Base-by-base conservation (phyloP, 441 rosid genomes). In the Caryocar brasiliense region DNA sequence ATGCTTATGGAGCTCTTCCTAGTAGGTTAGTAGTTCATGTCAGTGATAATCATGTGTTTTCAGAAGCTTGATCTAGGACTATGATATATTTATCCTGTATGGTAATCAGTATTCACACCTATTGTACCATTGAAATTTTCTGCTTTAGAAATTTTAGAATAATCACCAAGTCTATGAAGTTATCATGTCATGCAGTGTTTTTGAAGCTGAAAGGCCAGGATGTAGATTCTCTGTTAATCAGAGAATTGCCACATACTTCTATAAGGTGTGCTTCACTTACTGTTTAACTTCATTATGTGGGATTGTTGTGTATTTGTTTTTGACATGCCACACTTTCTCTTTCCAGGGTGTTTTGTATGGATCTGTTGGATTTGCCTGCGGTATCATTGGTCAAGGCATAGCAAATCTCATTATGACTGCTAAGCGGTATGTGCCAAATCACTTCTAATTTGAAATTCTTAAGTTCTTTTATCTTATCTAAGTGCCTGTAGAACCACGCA, bases 341-440 rank as follows among this genome's bases (percentile, higher is more conserved):
- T 19, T 66, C 25, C 79, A 82, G 93, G 93, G 93, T 44, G 36
- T 83, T 40, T 54, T 86, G 61, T 79, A 86, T 66, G 93, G 81
- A 51, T 63, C 83, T 2, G 92, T 81, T 59, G 92, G 95, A 21
- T 86, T 86, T 79, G 80, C 67, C 51, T 86, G 95, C 47, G 95
- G 93, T 45, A 73, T 86, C 18, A 61, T 86, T 29, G 95, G 93
- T 47, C 95, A 86, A 76, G 95, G 89, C 43, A 83, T 83, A 11
- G 93, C 95, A n/a, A 86, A 86, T 70, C 42, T 78, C 21, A 83
- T 86, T 22, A 83, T 83, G 95, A 81, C 76, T 43, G 95, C 87
- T 0, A 86, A 83, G 60, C 62, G 91, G 95, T 82, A 72, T 36
- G 58, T 34, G 45, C 42, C 28, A n/a, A n/a, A n/a, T n/a, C n/a